Base-by-base conservation (phyloP, 2,329 filamentous ascomycete genomes). In the Chaetomiaceae sp. region DNA sequence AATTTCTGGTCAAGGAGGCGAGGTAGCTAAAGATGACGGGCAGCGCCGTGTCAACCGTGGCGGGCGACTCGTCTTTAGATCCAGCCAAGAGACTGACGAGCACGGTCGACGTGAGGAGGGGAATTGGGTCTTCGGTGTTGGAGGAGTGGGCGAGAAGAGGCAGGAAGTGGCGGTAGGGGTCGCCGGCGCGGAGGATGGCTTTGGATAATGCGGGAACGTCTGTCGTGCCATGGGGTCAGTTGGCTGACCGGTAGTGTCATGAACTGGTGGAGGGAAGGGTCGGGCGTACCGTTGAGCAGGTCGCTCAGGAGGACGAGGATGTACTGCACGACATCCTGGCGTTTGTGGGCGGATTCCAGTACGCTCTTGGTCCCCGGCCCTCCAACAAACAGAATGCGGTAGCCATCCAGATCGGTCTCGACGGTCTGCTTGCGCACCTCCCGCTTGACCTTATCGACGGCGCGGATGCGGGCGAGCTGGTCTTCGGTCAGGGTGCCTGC, bases 401-500 rank as follows among this genome's bases (percentile, higher is more conserved):
- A 99, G 61, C 86, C 89, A 63, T 86, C 80, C 22, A 92, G 74
- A 72, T 96, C 89, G 52, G 73, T 75, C 69, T 95, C 88, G 58
- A 97, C 85, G 17, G 85, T 87, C 67, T 92, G 83, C 68, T 86
- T 87, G 67, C 91, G 84, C 73, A 91, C 88, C 63, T 97, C 94
- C 71, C 90, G 94, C 71, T 91, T 88, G 62, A 94, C 89, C 75
- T 96, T 97, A 72, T 97, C 94, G 64, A 97, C 89, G 57, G 91
- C 89, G 72, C 91, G 91, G 75, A 99, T 96, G 80, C 91, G 92
- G 76, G 88, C 89, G 64, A 96, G 83, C 72, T 99, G 92, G 63
- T 88, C 86, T 63, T 97, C 92, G 54, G 89, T 95, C 73, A 99
- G 88, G 67, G 90, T 94, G 71, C 91, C 90, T 64, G 90, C 90